These are phyloP conservation scores for Malassezia brasiliensis DNA, from an alignment of 1,284 basidiomycete genomes.

Conservation along the genomic window DNA sequence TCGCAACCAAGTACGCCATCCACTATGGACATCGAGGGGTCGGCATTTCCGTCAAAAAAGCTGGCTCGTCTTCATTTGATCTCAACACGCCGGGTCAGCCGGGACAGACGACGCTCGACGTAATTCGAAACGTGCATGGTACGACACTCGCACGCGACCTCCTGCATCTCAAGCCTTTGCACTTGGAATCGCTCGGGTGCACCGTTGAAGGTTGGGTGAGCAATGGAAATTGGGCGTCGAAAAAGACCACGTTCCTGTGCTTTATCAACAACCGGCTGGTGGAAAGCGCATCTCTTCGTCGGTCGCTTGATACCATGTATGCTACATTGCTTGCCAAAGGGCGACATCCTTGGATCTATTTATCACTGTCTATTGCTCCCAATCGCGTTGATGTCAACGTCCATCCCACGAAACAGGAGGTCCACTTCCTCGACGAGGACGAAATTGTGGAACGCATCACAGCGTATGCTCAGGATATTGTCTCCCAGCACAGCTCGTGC, in stretches of 20 bases:
- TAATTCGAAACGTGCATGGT: conserved; percentile 74
- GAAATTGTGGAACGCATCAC: conserved; percentile 70
- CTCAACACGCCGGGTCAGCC: conserved; percentile 64
- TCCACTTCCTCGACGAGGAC: conserved; percentile 84
- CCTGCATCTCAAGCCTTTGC: conserved; percentile 50
- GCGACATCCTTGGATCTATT: conserved; percentile 77
- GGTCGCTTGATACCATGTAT: conserved; percentile 78
- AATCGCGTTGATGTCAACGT: conserved; percentile 91
- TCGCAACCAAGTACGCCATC: conserved; percentile 79
- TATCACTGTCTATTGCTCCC: conserved; percentile 76
- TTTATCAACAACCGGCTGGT: conserved; percentile 97
- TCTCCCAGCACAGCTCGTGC: conserved; percentile 35
- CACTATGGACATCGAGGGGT: conserved; percentile 53
- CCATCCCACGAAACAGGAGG: conserved; percentile 89
- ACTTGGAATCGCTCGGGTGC: conserved; percentile 23
- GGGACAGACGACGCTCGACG: conserved; percentile 58
- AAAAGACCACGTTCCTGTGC: conserved; percentile 73
- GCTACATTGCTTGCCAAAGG: conserved; percentile 81
- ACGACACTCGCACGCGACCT: conserved; percentile 72
- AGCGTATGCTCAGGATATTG: conserved; percentile 18
- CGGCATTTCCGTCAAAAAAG: conserved; percentile 81
- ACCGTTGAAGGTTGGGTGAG: conserved; percentile 63
- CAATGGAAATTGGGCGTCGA: conserved; percentile 77
- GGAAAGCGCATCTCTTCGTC: conserved; percentile 76
- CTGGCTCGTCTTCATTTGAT: conserved; percentile 53